Base-by-base conservation (phyloP, 257 asterid genomes). In the Voacanga thouarsii region DNA sequence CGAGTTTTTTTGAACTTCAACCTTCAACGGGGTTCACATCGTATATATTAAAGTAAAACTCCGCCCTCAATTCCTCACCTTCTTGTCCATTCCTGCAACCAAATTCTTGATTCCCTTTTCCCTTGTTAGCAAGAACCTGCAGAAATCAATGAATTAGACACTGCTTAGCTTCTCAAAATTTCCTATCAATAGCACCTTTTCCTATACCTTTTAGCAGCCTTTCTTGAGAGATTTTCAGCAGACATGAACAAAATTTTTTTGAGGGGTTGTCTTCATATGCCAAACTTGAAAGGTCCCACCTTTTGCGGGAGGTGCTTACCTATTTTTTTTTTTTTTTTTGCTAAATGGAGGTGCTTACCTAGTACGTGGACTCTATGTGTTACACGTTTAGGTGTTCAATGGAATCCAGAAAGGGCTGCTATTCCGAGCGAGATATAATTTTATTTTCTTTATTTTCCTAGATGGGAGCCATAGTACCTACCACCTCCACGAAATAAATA, bases 401-500 rank as follows among this genome's bases (percentile, higher is more conserved):
- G 28, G 50, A 65, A 65, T 65, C 71, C 16, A 37, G 71, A 65
- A 65, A 33, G 67, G 67, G 60, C 60, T 18, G 60, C 60, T 55
- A 3, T 3, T 2, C 24, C 19, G 59, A 53, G 16, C 1, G 23
- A 53, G 6, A 5, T 5, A 49, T 33, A 33, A 33, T 33, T 33
- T 33, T 33, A 33, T 33, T 33, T 33, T 33, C 37, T 33, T 33
- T 33, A 33, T 33, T n/a, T n/a, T n/a, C n/a, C n/a, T 33, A 33
- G 37, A 33, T 33, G 37, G 37, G 37, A 33, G 37, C 37, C 37
- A 33, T 33, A 33, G 1, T 1, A 33, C 2, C 37, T 33, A 33
- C 37, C 1, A 33, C 1, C 37, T 33, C 37, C 37, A 2, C 2
- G 37, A 33, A 33, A 2, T 33, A 33, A 33, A 2, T 33, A 2